Base-by-base conservation (phyloP, 768 basidiomycete species). In the Pseudohyphozyma bogoriensis region DNA sequence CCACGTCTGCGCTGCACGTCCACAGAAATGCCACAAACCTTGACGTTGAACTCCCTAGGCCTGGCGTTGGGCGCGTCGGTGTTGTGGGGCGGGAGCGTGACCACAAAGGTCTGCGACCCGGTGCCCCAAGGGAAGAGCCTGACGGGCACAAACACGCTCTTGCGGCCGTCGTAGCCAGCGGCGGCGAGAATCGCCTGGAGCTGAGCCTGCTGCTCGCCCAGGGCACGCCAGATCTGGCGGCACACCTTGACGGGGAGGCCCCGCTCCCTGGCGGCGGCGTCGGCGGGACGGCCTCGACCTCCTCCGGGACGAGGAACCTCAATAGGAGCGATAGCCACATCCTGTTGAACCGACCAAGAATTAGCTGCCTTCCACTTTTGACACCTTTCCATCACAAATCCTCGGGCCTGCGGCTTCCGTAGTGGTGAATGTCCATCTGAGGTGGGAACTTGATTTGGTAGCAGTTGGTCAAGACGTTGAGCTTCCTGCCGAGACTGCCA, bases 131-230 rank as follows among this genome's bases (percentile, higher is more conserved):
- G 31, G 32, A 60, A 22, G 51, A 49, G 55, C 24, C 33, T 24
- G 16, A 55, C 63, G 35, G 59, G 56, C 3, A 26, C 9, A 52
- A 64, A 64, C 9, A 47, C 55, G 47, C 57, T 60, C 51, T 60
- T 56, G n/a, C 51, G 44, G n/a, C 28, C 50, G 52, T 64, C 63
- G 59, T 44, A 64, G n/a, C 51, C 59, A 32, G 55, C 51, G 22
- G 2, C 11, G 18, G 3, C 0, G 28, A 64, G 52, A 22, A 26
- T 7, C 3, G 11, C 0, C 11, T 40, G 55, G 39, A 64, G 55
- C 0, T 53, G 51, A 1, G 63, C 55, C 51, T 58, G 52, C 46
- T 51, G 42, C 0, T 24, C 51, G 47, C 54, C 55, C 28, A 64
- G 52, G 22, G 45, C 52, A 24, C 60, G 59, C 63, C 63, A 64